Conservation (phyloP, 495 filamentous ascomycete species). For the Glonium stellatum region DNA sequence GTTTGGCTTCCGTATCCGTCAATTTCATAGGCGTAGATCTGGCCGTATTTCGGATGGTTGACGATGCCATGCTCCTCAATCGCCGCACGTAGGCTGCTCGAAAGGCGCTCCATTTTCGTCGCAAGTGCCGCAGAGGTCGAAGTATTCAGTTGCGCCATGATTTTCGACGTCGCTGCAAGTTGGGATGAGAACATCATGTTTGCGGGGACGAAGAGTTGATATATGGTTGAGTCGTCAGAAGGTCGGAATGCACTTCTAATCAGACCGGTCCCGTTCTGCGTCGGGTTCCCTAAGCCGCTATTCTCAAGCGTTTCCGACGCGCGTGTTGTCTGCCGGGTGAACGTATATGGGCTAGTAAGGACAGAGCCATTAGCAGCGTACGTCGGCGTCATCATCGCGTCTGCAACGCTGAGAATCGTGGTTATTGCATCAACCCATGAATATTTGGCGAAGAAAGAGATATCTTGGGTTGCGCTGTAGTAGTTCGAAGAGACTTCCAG, state of each 20-base stretch:
- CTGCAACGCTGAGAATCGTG: slow-evolving; percentile 48
- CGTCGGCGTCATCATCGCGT: slow-evolving; percentile 54
- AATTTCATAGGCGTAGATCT: slow-evolving; percentile 26
- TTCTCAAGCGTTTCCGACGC: slow-evolving; percentile 56
- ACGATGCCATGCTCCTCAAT: slow-evolving; percentile 49
- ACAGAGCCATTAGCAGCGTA: slow-evolving; percentile 51
- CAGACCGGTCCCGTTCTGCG: slow-evolving; percentile 51
- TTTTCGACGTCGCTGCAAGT: slow-evolving; percentile 46
- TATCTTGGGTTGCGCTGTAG: slow-evolving; percentile 48
- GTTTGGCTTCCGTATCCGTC: slow-evolving; percentile 50
- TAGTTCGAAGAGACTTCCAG: slow-evolving; percentile 55
- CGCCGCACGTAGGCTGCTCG: slow-evolving; percentile 42
- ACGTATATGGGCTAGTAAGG: slow-evolving; percentile 48
- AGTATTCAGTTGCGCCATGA: slow-evolving; percentile 47
- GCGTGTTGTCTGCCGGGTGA: slow-evolving; percentile 50
- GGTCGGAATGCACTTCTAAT: slow-evolving; percentile 58
- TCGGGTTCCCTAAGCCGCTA: slow-evolving; percentile 54
- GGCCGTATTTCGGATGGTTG: slow-evolving; percentile 29
- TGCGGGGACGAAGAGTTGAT: slow-evolving; percentile 54
- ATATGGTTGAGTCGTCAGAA: slow-evolving; percentile 55
- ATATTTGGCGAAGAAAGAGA: slow-evolving; percentile 53
- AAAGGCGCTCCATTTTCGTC: slow-evolving; percentile 45
- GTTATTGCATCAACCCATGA: slow-evolving; percentile 53
- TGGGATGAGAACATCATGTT: slow-evolving; percentile 64
- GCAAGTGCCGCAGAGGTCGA: slow-evolving; percentile 39